These are phyloP conservation scores for Ophiostoma perfectum DNA, from an alignment of 2,329 filamentous ascomycete genomes.

Conservation along the genomic window DNA sequence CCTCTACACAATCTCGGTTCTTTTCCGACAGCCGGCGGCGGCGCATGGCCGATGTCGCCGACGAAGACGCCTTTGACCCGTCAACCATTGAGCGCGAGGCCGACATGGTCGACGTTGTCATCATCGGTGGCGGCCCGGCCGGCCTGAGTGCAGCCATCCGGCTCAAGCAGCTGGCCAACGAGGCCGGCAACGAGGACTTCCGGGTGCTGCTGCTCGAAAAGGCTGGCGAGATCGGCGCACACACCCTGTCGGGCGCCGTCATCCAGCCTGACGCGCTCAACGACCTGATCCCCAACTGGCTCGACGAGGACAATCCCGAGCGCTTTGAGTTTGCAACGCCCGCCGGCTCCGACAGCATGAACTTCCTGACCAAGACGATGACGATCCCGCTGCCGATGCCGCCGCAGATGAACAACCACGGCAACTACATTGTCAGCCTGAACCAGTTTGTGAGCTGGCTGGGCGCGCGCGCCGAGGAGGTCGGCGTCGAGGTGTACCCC, in stretches of 20 bases:
- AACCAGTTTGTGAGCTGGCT: constrained; percentile 96
- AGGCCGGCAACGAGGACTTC: constrained; percentile 92
- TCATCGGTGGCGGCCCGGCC: constrained; percentile 91
- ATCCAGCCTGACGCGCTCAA: constrained; percentile 83
- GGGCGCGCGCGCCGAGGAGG: constrained; percentile 89
- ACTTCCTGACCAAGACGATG: constrained; percentile 78
- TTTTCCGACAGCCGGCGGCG: constrained; percentile 30
- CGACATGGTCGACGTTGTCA: constrained; percentile 93
- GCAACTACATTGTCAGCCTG: constrained; percentile 94
- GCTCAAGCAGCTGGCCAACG: constrained; percentile 90
- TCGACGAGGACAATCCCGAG: constrained; percentile 78
- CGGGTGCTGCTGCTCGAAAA: constrained; percentile 90
- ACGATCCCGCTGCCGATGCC: constrained; percentile 79
- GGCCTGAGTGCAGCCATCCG: constrained; percentile 89
- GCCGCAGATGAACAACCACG: constrained; percentile 96
- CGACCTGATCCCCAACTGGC: constrained; percentile 91
- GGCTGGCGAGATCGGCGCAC: constrained; percentile 87
- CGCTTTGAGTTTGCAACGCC: constrained; percentile 84
- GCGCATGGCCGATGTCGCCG: constrained; percentile 29
- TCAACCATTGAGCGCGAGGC: constrained; percentile 72
- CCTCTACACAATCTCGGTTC: constrained; percentile 20
- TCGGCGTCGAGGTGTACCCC: constrained; percentile 92
- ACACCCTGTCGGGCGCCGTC: constrained; percentile 93
- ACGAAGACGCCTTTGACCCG: constrained; percentile 59
- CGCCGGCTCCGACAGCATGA: constrained; percentile 80